Conservation (phyloP, 2,329 filamentous ascomycete species). For the Xylariaceae sp. region DNA sequence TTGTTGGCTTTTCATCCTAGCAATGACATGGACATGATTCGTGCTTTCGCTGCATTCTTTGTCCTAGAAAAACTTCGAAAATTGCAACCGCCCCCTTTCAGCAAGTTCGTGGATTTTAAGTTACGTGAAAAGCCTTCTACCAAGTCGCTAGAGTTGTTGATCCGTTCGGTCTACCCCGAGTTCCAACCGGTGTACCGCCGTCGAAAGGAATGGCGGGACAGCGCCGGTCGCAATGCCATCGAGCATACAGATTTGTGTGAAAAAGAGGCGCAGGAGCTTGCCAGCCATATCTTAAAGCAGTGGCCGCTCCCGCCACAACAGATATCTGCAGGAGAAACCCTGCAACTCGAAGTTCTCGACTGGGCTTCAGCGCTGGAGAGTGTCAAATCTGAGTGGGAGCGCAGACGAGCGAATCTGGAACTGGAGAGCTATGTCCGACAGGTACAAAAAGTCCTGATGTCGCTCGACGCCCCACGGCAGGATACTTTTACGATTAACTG, state of each 20-base stretch:
- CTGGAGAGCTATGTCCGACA: conserved; percentile 14
- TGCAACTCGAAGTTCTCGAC: conserved; percentile 8
- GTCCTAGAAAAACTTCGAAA: conserved; percentile 12
- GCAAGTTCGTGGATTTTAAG: conserved; percentile 19
- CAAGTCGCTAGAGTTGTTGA: conserved; percentile 14
- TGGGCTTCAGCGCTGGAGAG: conserved; percentile 1
- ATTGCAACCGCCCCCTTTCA: conserved; percentile 15
- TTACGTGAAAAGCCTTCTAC: conserved; percentile 17
- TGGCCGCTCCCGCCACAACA: conserved; percentile 14
- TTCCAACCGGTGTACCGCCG: neutral
- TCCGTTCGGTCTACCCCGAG: conserved; percentile 6
- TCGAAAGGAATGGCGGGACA: neutral
- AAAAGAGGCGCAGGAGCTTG: conserved; percentile 9
- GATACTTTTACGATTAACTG: neutral
- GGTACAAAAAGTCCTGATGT: conserved; percentile 14
- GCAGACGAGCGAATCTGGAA: conserved; percentile 15
- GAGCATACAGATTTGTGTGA: conserved; percentile 12
- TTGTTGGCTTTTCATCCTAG: conserved; percentile 26
- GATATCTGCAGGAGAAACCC: neutral
- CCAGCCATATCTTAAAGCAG: conserved; percentile 10
- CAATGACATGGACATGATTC: conserved; percentile 26
- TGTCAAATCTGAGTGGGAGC: conserved; percentile 19
- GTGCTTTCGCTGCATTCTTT: conserved; percentile 18
- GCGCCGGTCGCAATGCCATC: neutral
- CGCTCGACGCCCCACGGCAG: neutral